phyloP scores from a whole-genome alignment of 805 yeast genomes.

The Metschnikowia noctiluminum region DNA sequence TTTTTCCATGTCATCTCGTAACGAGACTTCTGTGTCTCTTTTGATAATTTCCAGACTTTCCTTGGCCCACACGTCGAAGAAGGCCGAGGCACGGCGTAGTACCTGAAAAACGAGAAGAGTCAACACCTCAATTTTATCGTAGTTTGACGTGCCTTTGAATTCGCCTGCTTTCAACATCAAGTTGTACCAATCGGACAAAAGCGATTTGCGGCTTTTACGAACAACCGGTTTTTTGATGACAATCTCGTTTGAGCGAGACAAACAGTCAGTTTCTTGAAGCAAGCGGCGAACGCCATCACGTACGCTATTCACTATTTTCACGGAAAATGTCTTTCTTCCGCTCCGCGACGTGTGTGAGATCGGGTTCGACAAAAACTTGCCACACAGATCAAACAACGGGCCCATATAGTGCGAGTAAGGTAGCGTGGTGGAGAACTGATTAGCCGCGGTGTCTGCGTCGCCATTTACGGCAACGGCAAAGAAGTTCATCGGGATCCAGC shows the following conservation, averaged over 20 bases:
- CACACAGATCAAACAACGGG: constrained; percentile 58
- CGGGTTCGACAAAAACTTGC: constrained; percentile 64
- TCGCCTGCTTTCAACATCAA: constrained; percentile 74
- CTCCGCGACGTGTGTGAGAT: constrained; percentile 43
- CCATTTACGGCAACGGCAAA: constrained; percentile 47
- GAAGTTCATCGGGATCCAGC: constrained; percentile 87
- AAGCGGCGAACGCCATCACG: constrained; percentile 70
- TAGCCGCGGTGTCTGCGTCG: constrained; percentile 21
- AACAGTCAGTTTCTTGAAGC: constrained; percentile 65
- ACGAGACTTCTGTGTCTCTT: constrained; percentile 31
- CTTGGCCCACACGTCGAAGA: constrained; percentile 68
- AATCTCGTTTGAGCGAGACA: constrained; percentile 68
- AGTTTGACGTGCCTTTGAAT: constrained; percentile 59
- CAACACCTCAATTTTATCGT: constrained; percentile 56
- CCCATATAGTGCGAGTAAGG: constrained; percentile 42
- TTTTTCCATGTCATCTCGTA: constrained; percentile 36
- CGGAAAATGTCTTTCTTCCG: constrained; percentile 51
- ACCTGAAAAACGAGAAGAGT: constrained; percentile 66
- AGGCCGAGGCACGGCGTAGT: constrained; percentile 57
- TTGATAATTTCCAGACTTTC: constrained; percentile 51
- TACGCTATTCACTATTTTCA: constrained; percentile 56
- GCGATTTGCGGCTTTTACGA: constrained; percentile 60
- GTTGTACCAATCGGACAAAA: constrained; percentile 76
- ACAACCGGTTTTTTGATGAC: constrained; percentile 62
- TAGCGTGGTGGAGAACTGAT: constrained; percentile 22